phyloP scores from a whole-genome alignment of 2,329 filamentous ascomycete genomes.

The Boeremia exigua region DNA sequence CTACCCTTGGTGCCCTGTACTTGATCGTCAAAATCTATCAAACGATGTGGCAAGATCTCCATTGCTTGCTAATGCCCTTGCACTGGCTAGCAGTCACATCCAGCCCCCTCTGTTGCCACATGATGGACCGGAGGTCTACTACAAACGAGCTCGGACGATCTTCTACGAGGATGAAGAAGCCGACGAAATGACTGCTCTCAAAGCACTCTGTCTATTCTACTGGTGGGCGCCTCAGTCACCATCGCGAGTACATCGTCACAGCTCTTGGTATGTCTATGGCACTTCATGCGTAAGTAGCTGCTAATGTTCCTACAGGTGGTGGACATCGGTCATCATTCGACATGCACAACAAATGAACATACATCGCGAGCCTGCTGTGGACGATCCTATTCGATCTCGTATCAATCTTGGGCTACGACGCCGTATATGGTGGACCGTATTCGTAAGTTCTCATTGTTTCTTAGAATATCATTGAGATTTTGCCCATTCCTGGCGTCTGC shows the following conservation, averaged over 20 bases:
- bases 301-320: slow-evolving; percentile 22
- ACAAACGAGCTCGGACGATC: slow-evolving; percentile 26
- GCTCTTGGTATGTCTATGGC: slow-evolving; percentile 5
- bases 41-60: slow-evolving; percentile 25
- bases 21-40: slow-evolving; percentile 23
- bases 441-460: slow-evolving; percentile 18
- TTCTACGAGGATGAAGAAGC: slow-evolving; percentile 33
- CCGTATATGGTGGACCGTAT: slow-evolving; percentile 33
- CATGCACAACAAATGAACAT: slow-evolving; percentile 34
- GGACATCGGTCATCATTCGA: slow-evolving; percentile 30
- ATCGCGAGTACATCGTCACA: slow-evolving; percentile 26
- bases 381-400: slow-evolving; percentile 15
- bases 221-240: slow-evolving; percentile 32
- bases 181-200: slow-evolving; percentile 23
- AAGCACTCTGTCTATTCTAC: slow-evolving; percentile 29
- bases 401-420: slow-evolving; percentile 26
- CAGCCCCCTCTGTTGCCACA: slow-evolving; percentile 29
- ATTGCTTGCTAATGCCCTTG: slow-evolving; percentile 27
- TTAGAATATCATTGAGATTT: not conserved
- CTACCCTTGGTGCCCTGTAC: slow-evolving; percentile 32
- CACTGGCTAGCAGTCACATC: slow-evolving; percentile 27
- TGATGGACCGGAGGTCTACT: slow-evolving; percentile 27
- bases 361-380: slow-evolving; percentile 23
- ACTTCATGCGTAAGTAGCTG: not conserved
- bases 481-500: too few relatives aligned